Percentiles rank a stretch among this genome's conserved stretches.
These are phyloP conservation scores for Cordyceps javanica DNA, from an alignment of 2,329 filamentous ascomycete species.

Conservation along the genomic window DNA sequence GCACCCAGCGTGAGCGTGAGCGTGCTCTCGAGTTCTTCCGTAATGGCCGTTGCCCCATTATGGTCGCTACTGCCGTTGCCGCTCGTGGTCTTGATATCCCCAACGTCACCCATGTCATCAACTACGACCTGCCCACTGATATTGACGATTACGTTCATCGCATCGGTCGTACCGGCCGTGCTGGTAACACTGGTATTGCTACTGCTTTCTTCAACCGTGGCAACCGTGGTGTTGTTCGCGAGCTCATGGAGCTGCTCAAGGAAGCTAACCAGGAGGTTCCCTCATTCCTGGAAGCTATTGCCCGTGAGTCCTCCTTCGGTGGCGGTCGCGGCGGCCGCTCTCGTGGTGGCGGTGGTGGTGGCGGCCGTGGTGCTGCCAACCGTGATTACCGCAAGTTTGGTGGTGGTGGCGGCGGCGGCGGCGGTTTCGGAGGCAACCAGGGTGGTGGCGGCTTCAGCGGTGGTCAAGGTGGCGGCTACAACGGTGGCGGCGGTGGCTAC, in stretches of 20 bases:
- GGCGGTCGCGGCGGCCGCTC: conserved; percentile 55
- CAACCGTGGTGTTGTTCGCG: conserved; percentile 95
- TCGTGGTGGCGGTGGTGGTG: conserved; percentile 47
- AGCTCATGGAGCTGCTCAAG: conserved; percentile 95
- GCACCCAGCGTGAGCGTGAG: conserved; percentile 98
- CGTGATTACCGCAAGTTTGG: conserved; percentile 86
- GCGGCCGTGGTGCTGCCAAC: conserved; percentile 67
- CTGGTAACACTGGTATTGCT: conserved; percentile 95
- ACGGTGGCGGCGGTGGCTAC: conserved; percentile 39
- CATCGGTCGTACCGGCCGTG: conserved; percentile 99
- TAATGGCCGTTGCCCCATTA: conserved; percentile 87
- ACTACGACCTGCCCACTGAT: conserved; percentile 98
- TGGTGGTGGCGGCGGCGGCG: conserved; percentile 40
- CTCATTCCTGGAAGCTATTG: conserved; percentile 91
- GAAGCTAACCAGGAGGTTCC: conserved; percentile 98
- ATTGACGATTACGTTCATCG: conserved; percentile 99
- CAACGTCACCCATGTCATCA: conserved; percentile 95
- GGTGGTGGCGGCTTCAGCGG: conserved; percentile 24
- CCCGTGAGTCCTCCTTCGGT: conserved; percentile 84
- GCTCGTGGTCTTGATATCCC: conserved; percentile 89
- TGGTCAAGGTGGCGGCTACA: conserved; percentile 24
- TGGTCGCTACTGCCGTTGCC: conserved; percentile 95
- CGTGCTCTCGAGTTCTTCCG: conserved; percentile 97
- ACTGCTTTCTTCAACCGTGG: conserved; percentile 99
- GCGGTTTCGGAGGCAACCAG: conserved; percentile 25